A percentile compares a stretch with the other conserved stretches of the same genome.
These are phyloP conservation scores for Boletus reticuloceps DNA, from an alignment of 768 basidiomycete genomes.

Conservation along the genomic window DNA sequence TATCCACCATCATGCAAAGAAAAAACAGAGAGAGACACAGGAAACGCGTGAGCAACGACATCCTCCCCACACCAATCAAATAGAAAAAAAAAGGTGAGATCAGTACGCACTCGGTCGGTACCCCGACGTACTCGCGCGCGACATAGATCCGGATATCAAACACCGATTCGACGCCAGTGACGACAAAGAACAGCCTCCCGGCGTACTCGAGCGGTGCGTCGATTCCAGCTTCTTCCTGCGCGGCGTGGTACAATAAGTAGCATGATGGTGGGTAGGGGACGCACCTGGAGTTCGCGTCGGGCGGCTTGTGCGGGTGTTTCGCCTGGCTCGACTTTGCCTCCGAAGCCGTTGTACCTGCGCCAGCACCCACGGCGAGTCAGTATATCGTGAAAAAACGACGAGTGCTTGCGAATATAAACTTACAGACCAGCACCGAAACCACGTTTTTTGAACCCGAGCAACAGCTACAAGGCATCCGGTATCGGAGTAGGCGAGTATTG, in stretches of 20 bases:
- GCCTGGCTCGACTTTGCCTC: slow-evolving; percentile 78
- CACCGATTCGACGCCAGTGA: slow-evolving; percentile 51
- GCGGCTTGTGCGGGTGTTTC: slow-evolving; percentile 74
- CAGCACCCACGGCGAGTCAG: not conserved
- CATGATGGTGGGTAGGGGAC: not conserved
- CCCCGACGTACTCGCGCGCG: slow-evolving; percentile 58
- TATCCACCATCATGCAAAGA: not conserved
- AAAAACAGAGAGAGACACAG: not conserved
- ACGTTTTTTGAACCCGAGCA: slow-evolving; percentile 78
- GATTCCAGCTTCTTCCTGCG: slow-evolving; percentile 87
- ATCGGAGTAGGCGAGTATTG: not conserved
- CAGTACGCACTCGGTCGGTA: slow-evolving; percentile 59
- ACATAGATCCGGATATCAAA: slow-evolving; percentile 74
- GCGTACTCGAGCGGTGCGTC: slow-evolving; percentile 58
- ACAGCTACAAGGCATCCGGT: slow-evolving; percentile 50
- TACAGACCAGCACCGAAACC: slow-evolving; percentile 69
- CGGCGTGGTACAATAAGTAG: too few relatives aligned
- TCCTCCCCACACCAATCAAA: too few relatives aligned
- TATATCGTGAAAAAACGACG: not conserved
- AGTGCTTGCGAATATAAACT: slow-evolving; percentile 6
- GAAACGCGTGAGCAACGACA: not conserved
- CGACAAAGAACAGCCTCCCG: slow-evolving; percentile 65
- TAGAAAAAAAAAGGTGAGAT: too few relatives aligned
- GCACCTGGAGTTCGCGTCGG: slow-evolving; percentile 65
- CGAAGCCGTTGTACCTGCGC: slow-evolving; percentile 81